Conservation (phyloP, 805 yeast genomes). For the Cyberlindnera subsufficiens region DNA sequence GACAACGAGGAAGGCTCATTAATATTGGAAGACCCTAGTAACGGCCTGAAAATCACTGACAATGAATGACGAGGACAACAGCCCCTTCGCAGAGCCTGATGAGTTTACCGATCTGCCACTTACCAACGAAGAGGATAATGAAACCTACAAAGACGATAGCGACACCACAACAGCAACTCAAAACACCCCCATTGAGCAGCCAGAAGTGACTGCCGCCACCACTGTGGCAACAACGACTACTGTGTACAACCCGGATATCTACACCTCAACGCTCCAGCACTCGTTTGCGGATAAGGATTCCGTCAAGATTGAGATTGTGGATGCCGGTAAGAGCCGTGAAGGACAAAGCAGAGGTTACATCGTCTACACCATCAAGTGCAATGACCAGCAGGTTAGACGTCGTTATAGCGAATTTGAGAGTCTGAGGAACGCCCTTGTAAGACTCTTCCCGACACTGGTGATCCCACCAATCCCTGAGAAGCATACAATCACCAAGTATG, state of each 20-base stretch:
- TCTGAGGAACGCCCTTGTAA: slow-evolving; percentile 62
- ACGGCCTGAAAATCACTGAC: not conserved
- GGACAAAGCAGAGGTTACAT: slow-evolving; percentile 72
- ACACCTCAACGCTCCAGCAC: slow-evolving; percentile 16
- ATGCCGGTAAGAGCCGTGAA: slow-evolving; percentile 84
- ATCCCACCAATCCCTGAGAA: slow-evolving; percentile 94
- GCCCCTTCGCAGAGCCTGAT: slow-evolving; percentile 20
- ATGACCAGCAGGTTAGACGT: slow-evolving; percentile 64
- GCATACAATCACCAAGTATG: slow-evolving; percentile 48
- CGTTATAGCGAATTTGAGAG: slow-evolving; percentile 92
- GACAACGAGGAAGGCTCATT: no score
- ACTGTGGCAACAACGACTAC: slow-evolving; percentile 9
- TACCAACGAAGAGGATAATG: slow-evolving; percentile 12
- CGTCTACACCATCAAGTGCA: slow-evolving; percentile 69
- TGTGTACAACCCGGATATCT: slow-evolving; percentile 25
- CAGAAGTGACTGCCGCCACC: not conserved
- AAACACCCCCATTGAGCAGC: not conserved
- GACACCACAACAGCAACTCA: not conserved
- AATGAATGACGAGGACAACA: slow-evolving; percentile 24
- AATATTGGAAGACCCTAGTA: no score
- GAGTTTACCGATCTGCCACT: slow-evolving; percentile 24
- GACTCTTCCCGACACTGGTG: slow-evolving; percentile 71
- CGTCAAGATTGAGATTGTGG: slow-evolving; percentile 45
- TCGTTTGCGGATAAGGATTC: slow-evolving; percentile 15
- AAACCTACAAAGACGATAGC: not conserved